phyloP scores from a whole-genome alignment of 805 yeast genomes.

The Saccharomycopsis sp. region DNA sequence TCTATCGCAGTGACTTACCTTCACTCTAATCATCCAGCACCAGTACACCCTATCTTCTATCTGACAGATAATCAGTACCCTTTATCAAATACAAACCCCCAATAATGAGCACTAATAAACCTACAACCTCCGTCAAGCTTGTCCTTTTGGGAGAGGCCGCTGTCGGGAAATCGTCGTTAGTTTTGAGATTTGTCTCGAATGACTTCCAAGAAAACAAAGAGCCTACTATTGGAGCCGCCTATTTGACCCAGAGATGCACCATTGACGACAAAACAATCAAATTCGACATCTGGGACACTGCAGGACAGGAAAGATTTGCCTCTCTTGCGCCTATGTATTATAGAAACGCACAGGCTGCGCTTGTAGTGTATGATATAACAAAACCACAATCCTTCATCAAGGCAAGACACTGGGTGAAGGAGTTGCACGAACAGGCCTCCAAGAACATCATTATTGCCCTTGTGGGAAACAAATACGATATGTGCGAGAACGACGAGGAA shows the following conservation, averaged over 20 bases:
- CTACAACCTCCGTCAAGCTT: constrained; percentile 73
- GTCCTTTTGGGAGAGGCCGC: constrained; percentile 97
- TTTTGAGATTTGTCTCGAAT: constrained; percentile 84
- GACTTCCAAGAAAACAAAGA: constrained; percentile 97
- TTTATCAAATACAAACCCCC: background rate
- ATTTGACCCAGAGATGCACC: constrained; percentile 86
- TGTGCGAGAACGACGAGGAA: constrained; percentile 40
- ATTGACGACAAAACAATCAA: constrained; percentile 83
- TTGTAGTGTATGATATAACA: constrained; percentile 92
- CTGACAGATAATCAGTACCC: too few species aligned
- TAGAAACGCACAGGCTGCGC: constrained; percentile 94
- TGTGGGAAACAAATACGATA: constrained; percentile 88
- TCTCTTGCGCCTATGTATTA: constrained; percentile 95
- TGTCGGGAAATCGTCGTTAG: constrained; percentile 92
- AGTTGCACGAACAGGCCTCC: constrained; percentile 91
- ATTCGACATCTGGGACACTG: constrained; percentile 95
- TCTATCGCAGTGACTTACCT: too few species aligned
- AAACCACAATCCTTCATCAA: constrained; percentile 91
- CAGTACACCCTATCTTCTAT: too few species aligned
- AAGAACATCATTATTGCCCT: constrained; percentile 87
- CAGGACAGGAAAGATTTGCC: constrained; percentile 97
- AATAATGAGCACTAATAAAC: constrained; percentile 25
- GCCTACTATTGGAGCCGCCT: constrained; percentile 98
- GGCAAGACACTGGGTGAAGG: constrained; percentile 98
- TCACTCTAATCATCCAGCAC: too few species aligned